Percentiles rank a stretch among this genome's conserved stretches.
These are phyloP conservation scores for Penicillium janthinellum DNA, from an alignment of 2,329 filamentous ascomycete genomes.

Conservation along the genomic window DNA sequence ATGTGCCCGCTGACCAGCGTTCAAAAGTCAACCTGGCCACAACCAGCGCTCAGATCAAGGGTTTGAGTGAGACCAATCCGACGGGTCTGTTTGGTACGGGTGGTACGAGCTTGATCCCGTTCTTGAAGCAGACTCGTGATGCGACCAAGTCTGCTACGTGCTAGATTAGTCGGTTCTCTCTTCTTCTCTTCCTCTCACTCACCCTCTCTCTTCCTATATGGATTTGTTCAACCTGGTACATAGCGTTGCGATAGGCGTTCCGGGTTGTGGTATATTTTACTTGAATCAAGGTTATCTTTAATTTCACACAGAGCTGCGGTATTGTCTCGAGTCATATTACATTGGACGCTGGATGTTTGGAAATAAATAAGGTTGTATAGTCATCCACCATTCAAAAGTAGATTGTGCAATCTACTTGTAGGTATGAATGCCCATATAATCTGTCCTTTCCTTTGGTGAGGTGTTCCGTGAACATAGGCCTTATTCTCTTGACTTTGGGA, in stretches of 20 bases:
- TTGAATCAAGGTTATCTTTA: not conserved
- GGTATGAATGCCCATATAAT: too few species aligned
- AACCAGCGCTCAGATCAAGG: conserved; percentile 44
- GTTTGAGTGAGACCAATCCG: conserved; percentile 31
- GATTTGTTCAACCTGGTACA: not conserved
- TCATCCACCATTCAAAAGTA: too few species aligned
- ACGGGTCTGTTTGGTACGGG: conserved; percentile 52
- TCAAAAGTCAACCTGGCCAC: conserved; percentile 48
- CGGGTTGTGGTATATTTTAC: not conserved
- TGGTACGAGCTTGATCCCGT: conserved; percentile 57
- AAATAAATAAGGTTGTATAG: not conserved
- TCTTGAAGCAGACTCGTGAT: conserved; percentile 55
- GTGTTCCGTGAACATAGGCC: too few species aligned
- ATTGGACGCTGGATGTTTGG: not conserved
- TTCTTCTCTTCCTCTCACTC: not conserved
- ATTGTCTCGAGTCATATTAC: not conserved
- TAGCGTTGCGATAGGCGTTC: not conserved
- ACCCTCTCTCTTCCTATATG: not conserved
- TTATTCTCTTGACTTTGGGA: too few species aligned
- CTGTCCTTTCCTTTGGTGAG: too few species aligned
- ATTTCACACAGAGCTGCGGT: not conserved
- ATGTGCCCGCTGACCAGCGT: conserved; percentile 14
- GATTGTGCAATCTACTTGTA: too few species aligned
- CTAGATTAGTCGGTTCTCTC: conserved; percentile 7
- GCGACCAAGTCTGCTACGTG: conserved; percentile 49